A percentile compares a stretch with the other conserved stretches of the same genome.
Evolutionary conservation across 1,284 basidiomycete genomes (phyloP).

Genomic region (Moesziomyces sp.): DNA sequence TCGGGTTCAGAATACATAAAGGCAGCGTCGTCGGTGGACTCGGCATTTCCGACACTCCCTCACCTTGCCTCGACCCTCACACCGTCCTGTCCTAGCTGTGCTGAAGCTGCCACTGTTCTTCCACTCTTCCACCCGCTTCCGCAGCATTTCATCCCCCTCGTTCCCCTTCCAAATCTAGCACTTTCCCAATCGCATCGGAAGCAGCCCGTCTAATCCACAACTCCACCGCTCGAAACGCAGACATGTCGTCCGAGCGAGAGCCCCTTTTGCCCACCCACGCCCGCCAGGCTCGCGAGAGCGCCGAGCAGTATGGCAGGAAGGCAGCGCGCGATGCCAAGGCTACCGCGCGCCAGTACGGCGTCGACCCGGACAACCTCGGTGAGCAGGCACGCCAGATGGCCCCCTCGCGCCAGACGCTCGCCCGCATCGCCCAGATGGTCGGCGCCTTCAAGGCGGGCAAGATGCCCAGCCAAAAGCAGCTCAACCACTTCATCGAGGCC

Average conservation of each 20-base stretch:
- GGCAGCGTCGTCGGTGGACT: too few relatives aligned
- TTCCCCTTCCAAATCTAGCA: not conserved
- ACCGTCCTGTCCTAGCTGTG: too few relatives aligned
- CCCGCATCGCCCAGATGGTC: slow-evolving; percentile 45
- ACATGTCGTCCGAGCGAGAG: slow-evolving; percentile 41
- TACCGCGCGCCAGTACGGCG: slow-evolving; percentile 38
- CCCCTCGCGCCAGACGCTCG: slow-evolving; percentile 43
- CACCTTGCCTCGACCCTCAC: too few relatives aligned
- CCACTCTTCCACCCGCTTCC: not conserved
- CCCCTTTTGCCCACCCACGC: slow-evolving; percentile 45
- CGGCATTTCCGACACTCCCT: too few relatives aligned
- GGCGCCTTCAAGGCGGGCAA: slow-evolving; percentile 54
- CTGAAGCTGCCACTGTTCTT: slow-evolving; percentile 1
- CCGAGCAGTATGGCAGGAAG: slow-evolving; percentile 26
- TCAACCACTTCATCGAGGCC: slow-evolving; percentile 45
- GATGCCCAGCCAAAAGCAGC: slow-evolving; percentile 49
- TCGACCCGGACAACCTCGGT: slow-evolving; percentile 43
- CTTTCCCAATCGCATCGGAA: not conserved
- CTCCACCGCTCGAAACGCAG: not conserved
- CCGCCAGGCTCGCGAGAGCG: slow-evolving; percentile 24
- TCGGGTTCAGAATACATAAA: too few relatives aligned
- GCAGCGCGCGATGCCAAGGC: slow-evolving; percentile 41
- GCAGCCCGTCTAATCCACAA: too few relatives aligned
- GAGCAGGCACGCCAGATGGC: slow-evolving; percentile 28
- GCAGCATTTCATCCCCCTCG: not conserved